Conservation (phyloP, 768 basidiomycete genomes). For the Amanita thiersii region DNA sequence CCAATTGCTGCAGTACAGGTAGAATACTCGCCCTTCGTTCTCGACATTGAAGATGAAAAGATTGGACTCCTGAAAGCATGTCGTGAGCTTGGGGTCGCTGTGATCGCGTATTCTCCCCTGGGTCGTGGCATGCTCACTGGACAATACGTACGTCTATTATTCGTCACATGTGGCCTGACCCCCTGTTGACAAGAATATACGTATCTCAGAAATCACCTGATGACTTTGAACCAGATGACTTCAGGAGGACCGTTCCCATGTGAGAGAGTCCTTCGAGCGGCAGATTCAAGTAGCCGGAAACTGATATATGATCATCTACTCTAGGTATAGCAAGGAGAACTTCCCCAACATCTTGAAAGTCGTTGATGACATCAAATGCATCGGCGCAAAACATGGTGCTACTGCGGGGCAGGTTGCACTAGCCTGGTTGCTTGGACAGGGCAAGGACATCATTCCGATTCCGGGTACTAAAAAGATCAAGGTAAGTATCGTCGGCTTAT, state of each 20-base stretch:
- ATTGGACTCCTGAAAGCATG: conserved; percentile 33
- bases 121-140: conserved; percentile 47
- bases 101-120: conserved; percentile 45
- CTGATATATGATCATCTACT: conserved; percentile 2
- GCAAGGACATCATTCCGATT: conserved; percentile 37
- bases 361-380: conserved; percentile 26
- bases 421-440: conserved; percentile 44
- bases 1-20: conserved; percentile 42
- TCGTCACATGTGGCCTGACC: conserved; percentile 17
- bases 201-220: conserved; percentile 23
- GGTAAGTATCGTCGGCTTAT: conserved; percentile 12
- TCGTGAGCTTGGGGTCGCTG: conserved; percentile 39
- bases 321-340: conserved; percentile 30
- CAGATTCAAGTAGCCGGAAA: conserved; percentile 3
- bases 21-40: conserved; percentile 47
- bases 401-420: conserved; percentile 39
- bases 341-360: conserved; percentile 39
- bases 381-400: conserved; percentile 30
- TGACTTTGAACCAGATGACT: conserved; percentile 32
- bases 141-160: conserved; percentile 22
- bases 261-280: conserved; percentile 9
- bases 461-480: conserved; percentile 37
- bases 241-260: conserved; percentile 26
- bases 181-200: not conserved
- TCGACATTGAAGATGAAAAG: too few species aligned